Percentiles rank a stretch among this genome's conserved stretches.
Conservation (phyloP, 495 filamentous ascomycete genomes). For the Immersiella caudata region DNA sequence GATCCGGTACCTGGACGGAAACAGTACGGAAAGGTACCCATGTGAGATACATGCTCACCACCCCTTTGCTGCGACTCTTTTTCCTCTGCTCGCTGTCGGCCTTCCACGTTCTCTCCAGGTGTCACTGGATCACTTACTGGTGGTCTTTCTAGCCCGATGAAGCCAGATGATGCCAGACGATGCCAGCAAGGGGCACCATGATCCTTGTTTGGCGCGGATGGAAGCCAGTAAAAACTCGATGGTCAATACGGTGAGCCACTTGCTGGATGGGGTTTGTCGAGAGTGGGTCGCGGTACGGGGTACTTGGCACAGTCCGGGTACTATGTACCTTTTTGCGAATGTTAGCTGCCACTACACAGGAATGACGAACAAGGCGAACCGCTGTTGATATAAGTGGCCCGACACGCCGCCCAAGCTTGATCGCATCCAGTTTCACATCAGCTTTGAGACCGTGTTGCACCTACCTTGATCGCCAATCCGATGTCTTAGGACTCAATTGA, state of each 20-base stretch:
- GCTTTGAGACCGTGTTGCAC: slow-evolving; percentile 21
- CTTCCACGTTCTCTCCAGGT: slow-evolving; percentile 16
- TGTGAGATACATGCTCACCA: slow-evolving; percentile 8
- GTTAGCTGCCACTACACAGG: slow-evolving; percentile 13
- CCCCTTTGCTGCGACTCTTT: background rate
- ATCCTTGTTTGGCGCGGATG: slow-evolving; percentile 19
- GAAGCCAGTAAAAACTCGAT: background rate
- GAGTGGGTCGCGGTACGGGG: background rate
- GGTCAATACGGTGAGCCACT: background rate
- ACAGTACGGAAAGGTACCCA: slow-evolving; percentile 10
- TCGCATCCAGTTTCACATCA: slow-evolving; percentile 32
- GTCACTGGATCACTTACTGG: slow-evolving; percentile 26
- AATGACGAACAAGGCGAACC: slow-evolving; percentile 26
- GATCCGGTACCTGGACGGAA: slow-evolving; percentile 11
- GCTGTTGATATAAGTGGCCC: slow-evolving; percentile 37
- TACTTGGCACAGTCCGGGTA: background rate
- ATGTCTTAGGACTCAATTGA: slow-evolving; percentile 25
- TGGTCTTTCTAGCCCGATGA: slow-evolving; percentile 23
- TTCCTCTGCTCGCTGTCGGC: background rate
- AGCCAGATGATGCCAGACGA: slow-evolving; percentile 6
- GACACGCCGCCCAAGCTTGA: slow-evolving; percentile 25
- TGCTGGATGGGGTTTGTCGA: background rate
- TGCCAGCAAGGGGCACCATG: slow-evolving; percentile 7
- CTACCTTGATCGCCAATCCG: slow-evolving; percentile 15
- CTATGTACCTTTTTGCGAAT: slow-evolving; percentile 15